A percentile compares a stretch with the other conserved stretches of the same genome.
phyloP scores from a whole-genome alignment of 768 basidiomycete genomes.

The Suillus tomentosus region DNA sequence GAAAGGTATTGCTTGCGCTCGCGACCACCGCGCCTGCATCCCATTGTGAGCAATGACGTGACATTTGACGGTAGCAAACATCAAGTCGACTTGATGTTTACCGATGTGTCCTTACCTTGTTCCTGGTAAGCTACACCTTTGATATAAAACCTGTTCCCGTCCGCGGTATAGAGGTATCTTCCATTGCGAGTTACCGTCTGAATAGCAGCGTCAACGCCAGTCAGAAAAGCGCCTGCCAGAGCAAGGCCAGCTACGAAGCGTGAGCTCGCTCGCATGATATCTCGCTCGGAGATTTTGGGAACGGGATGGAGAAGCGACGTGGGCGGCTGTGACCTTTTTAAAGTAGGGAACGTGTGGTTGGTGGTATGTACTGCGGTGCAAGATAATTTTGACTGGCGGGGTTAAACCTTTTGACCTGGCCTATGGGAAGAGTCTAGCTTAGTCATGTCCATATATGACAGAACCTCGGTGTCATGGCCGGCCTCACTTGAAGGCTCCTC shows the following conservation, averaged over 20 bases:
- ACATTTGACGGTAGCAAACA: neutral
- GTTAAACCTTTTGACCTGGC: neutral
- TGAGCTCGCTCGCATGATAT: slow-evolving; percentile 28
- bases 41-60: neutral
- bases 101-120: slow-evolving; percentile 53
- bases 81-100: slow-evolving; percentile 2
- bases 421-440: neutral
- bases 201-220: slow-evolving; percentile 72
- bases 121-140: slow-evolving; percentile 86
- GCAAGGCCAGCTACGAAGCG: slow-evolving; percentile 32
- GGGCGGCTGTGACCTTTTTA: slow-evolving; percentile 2
- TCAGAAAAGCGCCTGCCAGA: slow-evolving; percentile 43
- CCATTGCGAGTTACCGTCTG: slow-evolving; percentile 69
- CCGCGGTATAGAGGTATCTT: slow-evolving; percentile 77
- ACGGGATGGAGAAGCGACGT: neutral
- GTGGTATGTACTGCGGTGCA: neutral
- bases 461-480: too few species aligned
- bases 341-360: slow-evolving; percentile 11
- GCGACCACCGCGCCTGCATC: slow-evolving; percentile 39
- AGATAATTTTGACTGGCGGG: neutral
- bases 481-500: too few species aligned
- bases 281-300: slow-evolving; percentile 13
- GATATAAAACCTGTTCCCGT: slow-evolving; percentile 83
- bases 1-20: slow-evolving; percentile 59
- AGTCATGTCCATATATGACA: neutral